Percentiles rank a stretch among this genome's conserved stretches.
Evolutionary conservation across 108 stramenopile species (phyloP).

Genomic region (Ochromonas danica): DNA sequence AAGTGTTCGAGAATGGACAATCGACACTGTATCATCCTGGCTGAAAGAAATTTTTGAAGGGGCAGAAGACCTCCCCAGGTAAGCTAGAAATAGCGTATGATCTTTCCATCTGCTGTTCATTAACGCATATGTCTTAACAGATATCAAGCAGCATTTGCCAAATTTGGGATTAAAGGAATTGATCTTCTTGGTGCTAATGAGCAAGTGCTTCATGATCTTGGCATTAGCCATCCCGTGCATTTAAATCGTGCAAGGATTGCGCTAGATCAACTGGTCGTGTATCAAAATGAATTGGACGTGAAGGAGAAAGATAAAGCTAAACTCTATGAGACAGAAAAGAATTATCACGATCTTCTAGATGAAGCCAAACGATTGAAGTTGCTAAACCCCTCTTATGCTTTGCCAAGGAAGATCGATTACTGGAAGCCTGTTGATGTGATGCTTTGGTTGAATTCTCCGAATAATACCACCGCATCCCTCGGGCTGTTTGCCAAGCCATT

Average conservation of each 20-base stretch:
- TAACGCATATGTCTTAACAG: no score
- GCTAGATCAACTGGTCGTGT: background rate
- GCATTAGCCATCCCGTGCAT: slow-evolving; percentile 22
- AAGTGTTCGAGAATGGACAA: no score
- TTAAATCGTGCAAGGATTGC: background rate
- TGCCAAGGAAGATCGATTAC: background rate
- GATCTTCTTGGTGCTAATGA: slow-evolving; percentile 20
- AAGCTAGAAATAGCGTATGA: no score
- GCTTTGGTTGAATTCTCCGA: background rate
- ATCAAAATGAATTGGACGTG: background rate
- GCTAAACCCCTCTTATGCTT: background rate
- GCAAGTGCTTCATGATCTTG: background rate
- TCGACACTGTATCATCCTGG: no score
- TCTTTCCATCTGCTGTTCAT: no score
- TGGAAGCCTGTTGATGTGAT: slow-evolving; percentile 28
- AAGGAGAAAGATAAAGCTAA: background rate
- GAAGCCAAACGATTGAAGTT: background rate
- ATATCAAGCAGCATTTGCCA: no score
- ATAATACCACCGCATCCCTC: no score
- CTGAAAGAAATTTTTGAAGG: slow-evolving; percentile 24
- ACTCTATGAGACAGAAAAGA: background rate
- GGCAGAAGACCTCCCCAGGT: no score
- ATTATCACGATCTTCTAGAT: slow-evolving; percentile 8
- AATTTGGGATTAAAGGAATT: slow-evolving; percentile 21
- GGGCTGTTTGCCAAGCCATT: slow-evolving; percentile 19